Percentiles rank a stretch among this genome's conserved stretches.
These are phyloP conservation scores for Brassica hybrid DNA, from an alignment of 441 rosid species.

Conservation along the genomic window DNA sequence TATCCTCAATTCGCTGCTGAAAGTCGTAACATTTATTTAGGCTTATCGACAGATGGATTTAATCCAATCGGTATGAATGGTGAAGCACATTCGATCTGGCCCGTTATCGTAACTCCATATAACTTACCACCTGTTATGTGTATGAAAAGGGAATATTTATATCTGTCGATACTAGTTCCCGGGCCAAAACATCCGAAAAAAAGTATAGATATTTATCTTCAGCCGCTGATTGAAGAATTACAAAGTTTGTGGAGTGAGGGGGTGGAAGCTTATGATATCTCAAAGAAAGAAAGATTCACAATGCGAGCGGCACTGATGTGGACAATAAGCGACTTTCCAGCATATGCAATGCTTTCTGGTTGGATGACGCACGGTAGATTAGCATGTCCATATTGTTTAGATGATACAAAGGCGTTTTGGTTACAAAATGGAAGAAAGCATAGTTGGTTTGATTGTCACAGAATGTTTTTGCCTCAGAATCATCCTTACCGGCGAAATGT, in stretches of 20 bases:
- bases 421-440: neutral
- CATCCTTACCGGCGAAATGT: neutral
- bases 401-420: neutral
- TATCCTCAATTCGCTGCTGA: neutral
- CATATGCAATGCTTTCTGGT: neutral
- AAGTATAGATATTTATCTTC: neutral
- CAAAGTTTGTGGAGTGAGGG: neutral
- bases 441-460: neutral
- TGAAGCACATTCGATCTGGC: neutral
- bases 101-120: neutral
- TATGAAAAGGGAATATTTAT: neutral
- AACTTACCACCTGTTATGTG: neutral
- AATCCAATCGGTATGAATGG: constrained; percentile 17
- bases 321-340: neutral
- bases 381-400: neutral
- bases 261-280: neutral
- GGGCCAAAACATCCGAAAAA: neutral
- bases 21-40: neutral
- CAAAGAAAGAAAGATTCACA: neutral
- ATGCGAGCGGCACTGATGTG: neutral
- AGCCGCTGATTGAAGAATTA: neutral
- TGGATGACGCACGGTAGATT: neutral
- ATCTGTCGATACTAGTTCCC: neutral
- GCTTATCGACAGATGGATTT: constrained; percentile 10
- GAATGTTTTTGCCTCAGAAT: neutral